Evolutionary conservation across 2,329 filamentous ascomycete species (phyloP), one percentile per base, ranked within the genome.

Genomic region (Scedosporium apiospermum): DNA sequence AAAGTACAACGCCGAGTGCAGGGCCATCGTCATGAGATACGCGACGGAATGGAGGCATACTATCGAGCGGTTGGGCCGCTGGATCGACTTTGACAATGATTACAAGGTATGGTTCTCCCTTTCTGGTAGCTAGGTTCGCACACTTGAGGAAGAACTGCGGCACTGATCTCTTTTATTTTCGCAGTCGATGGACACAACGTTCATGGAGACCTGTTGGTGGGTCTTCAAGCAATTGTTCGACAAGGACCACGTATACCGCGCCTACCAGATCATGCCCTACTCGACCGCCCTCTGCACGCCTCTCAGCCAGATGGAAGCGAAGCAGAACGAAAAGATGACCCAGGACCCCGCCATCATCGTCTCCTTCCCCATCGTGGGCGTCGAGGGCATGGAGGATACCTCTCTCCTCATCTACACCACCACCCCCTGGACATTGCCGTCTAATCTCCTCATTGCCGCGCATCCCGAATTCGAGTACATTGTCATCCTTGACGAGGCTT

Each of bases 21-120:
- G 87, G 66, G 86, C 89, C 65, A 95, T 96, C 73, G 91, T 96
- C 66, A 93, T 96, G 89, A 84, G 87, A 71, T 96, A 88, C 72
- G 85, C 89, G 7, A 76, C 80, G 14, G 91, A 96, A 71, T 96
- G 91, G 91, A 84, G 89, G 70, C 77, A 85, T 66, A 93, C 89
- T 49, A 88, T 91, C 69, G 86, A 89, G 63, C 77, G 88, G 63
- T 72, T 91, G 58, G 88, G 88, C 58, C 81, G 88, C 63, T 91
- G 88, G 88, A 88, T 91, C 68, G 88, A 91, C 73, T 90, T 91
- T 69, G 88, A 91, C 71, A 88, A 89, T 67, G 88, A 91, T 70
- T 91, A 91, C 77, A 91, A 91, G 80, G 81, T 81, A 69, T 59
- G 61, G 10, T 1, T 16, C 14, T 21, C 16, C 16, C 3, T 41